Evolutionary conservation across 768 basidiomycete genomes (phyloP), one percentile per base, ranked within the genome.

Genomic region (Tulasnella sp.): DNA sequence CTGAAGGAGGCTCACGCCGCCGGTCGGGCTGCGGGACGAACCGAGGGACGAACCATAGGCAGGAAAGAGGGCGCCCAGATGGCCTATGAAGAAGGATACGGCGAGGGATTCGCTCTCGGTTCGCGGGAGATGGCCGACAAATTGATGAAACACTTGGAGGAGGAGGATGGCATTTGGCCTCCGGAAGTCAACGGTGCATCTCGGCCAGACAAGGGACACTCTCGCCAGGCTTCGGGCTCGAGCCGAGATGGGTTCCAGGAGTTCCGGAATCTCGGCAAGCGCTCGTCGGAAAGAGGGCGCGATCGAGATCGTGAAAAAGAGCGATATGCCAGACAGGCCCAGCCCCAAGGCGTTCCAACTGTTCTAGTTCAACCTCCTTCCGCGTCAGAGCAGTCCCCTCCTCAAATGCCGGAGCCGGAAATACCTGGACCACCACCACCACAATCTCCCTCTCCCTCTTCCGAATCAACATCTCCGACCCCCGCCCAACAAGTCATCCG

Each of bases 21-120:
- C 5, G 69, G 42, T 62, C 42, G 69, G 0, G 69, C 69, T 32
- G 69, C 26, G 32, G 69, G 69, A 52, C 69, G 41, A 47, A 47
- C 41, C 29, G 69, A 70, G 35, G 69, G 69, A n/a, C 69, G 69
- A 16, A 70, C 35, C 6, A 22, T 35, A 29, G 69, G 69, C n/a
- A 26, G 69, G 39, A 11, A 17, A n/a, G 69, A 52, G 42, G 69
- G 42, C 22, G 35, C 32, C 9, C 29, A 52, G 17, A 32, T 34
- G 32, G 69, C n/a, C 0, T 36, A 52, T 44, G 67, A 40, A 9
- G 67, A 41, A n/a, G 67, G 39, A 32, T 68, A 68, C 29, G 40
- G 40, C 17, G 67, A 36, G 14, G 64, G 64, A 36, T 65, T 65
- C 64, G 39, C 34, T 37, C 64, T 36, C 36, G 64, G 64, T 6